Evolutionary conservation across 441 rosid genomes (phyloP), one percentile per base, ranked within the genome.

Genomic region (Populus hybrid): DNA sequence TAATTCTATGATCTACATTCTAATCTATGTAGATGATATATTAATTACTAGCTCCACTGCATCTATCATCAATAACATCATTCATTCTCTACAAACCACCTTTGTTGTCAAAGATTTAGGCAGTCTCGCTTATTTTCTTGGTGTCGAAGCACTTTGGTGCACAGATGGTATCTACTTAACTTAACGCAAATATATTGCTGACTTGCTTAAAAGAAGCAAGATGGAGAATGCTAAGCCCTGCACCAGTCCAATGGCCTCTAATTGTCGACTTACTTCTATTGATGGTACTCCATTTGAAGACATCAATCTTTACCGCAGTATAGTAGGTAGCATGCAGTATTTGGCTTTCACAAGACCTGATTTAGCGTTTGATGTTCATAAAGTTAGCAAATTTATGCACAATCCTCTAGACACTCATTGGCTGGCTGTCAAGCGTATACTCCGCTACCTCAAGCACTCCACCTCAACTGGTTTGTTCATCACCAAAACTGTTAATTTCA

Each of bases 1-100:
- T 46, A 4, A 46, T 0, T 46, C 57, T 0, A 0, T 18, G 0
- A 54, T 0, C 21, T 54, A 16, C 61, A 54, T 54, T 18, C 21
- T 18, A 0, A 54, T 54, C 2, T 6, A 54, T 6, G 61, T 54
- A 0, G 61, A 54, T 6, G 21, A 54, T 18, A 54, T 54, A 0
- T 0, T 54, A 0, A 54, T 54, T 5, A 54, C 1, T 6, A 1
- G 3, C 0, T 54, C 21, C 0, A 6, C 0, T 54, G 3, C 61
- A 16, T 5, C 61, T 16, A 0, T 18, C 21, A 18, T 18, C 0
- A 0, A 18, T 0, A 6, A 6, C 0, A 54, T 6, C 0, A 1
- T 54, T 5, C 61, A 54, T 0, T 54, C 21, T 18, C 2, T 54
- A 0, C 61, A 54, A 16, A 6, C 3, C 6, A 54, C 8, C 8